A percentile compares a stretch with the other conserved stretches of the same genome.
Evolutionary conservation across 352 stramenopile genomes (phyloP).

Genomic region (Pythium scleroteichum): DNA sequence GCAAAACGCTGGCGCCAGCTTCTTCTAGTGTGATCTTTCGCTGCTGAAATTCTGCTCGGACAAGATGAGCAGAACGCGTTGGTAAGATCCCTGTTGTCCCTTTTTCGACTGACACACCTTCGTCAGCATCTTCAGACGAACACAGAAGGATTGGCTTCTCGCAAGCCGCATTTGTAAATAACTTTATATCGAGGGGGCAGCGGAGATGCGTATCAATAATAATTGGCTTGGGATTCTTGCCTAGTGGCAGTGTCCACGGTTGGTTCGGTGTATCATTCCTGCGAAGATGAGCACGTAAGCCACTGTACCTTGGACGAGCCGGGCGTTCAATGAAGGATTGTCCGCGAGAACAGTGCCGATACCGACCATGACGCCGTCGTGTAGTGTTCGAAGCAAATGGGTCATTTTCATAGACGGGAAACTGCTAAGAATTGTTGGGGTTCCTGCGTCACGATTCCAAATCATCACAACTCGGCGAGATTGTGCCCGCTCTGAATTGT

Average conservation of each 20-base stretch:
- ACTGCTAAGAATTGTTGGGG: slow-evolving; percentile 71
- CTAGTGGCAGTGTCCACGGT: slow-evolving; percentile 38
- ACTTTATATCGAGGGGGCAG: slow-evolving; percentile 70
- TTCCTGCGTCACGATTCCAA: too few species aligned
- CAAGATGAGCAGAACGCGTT: not conserved
- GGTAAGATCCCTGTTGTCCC: not conserved
- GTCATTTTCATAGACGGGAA: slow-evolving; percentile 84
- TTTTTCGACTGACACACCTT: slow-evolving; percentile 12
- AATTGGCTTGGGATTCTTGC: slow-evolving; percentile 65
- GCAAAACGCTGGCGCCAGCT: slow-evolving; percentile 46
- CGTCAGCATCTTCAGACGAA: slow-evolving; percentile 17
- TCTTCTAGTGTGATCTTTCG: slow-evolving; percentile 43
- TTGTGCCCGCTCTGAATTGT: not conserved
- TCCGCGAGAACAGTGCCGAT: slow-evolving; percentile 84
- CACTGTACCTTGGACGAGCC: slow-evolving; percentile 50
- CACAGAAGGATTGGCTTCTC: slow-evolving; percentile 75
- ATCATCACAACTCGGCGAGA: too few species aligned
- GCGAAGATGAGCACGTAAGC: too few species aligned
- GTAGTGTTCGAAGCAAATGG: slow-evolving; percentile 79
- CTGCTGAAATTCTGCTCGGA: slow-evolving; percentile 33
- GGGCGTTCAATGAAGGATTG: slow-evolving; percentile 85
- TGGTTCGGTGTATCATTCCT: too few species aligned
- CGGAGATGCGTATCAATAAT: slow-evolving; percentile 71
- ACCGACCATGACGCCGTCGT: slow-evolving; percentile 88
- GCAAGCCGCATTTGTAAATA: slow-evolving; percentile 70